These are phyloP conservation scores for Heliamphora pulchella DNA, from an alignment of 179 eudicot species.

Conservation along the genomic window DNA sequence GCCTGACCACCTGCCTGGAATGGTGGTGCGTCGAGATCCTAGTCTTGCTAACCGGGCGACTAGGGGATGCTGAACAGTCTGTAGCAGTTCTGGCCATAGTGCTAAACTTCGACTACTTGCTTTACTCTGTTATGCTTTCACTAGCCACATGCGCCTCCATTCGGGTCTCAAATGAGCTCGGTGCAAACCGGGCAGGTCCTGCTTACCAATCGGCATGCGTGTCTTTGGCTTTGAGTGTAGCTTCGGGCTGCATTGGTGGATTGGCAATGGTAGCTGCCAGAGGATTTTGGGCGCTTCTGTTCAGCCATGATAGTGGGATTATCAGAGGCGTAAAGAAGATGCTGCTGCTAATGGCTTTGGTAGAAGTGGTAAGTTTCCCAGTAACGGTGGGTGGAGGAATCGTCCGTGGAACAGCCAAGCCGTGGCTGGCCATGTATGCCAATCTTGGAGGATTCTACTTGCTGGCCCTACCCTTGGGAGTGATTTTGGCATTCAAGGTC, in stretches of 20 bases:
- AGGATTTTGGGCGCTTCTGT: conserved; percentile 58
- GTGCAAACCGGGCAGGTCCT: conserved; percentile 39
- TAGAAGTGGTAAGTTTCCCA: conserved; percentile 74
- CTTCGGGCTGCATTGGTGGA: conserved; percentile 44
- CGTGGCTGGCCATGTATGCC: conserved; percentile 63
- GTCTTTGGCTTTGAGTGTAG: conserved; percentile 36
- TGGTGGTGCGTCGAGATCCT: conserved; percentile 97
- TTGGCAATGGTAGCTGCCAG: conserved; percentile 44
- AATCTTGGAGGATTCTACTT: conserved; percentile 72
- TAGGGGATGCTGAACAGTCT: conserved; percentile 49
- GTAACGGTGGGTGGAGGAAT: conserved; percentile 70
- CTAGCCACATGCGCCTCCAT: conserved; percentile 69
- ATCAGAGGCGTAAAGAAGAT: conserved; percentile 51
- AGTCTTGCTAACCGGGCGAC: conserved; percentile 60
- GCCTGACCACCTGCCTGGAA: conserved; percentile 84
- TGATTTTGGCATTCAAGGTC: conserved; percentile 49
- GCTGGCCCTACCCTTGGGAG: conserved; percentile 64
- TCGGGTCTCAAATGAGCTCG: conserved; percentile 78
- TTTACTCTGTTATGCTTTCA: conserved; percentile 77
- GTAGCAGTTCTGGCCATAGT: conserved; percentile 72
- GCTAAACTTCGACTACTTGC: conserved; percentile 75
- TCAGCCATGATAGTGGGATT: conserved; percentile 49
- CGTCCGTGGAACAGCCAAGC: conserved; percentile 75
- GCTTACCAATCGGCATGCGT: conserved; percentile 52
- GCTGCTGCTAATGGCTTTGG: conserved; percentile 63